Evolutionary conservation across 2,329 filamentous ascomycete genomes (phyloP).

Genomic region (Colletotrichum aenigma): DNA sequence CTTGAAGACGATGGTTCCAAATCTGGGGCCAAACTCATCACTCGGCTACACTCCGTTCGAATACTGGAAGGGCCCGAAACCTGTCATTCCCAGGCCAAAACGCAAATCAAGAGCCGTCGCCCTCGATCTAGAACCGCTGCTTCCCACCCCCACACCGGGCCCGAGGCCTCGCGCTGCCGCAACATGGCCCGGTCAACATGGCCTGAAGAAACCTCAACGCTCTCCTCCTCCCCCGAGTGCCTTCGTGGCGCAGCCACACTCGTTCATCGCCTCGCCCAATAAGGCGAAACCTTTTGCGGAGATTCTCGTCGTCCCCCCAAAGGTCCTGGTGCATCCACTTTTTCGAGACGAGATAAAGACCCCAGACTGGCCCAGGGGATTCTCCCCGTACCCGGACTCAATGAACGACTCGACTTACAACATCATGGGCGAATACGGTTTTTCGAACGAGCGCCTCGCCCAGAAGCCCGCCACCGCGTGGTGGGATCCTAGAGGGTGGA

Average conservation of each 20-base stretch:
- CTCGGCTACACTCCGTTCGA: constrained; percentile 28
- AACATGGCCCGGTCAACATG: constrained; percentile 10
- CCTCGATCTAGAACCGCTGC: constrained; percentile 7
- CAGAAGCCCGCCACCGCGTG: neutral
- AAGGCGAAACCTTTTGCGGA: constrained; percentile 11
- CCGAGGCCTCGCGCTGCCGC: neutral
- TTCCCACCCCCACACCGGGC: constrained; percentile 7
- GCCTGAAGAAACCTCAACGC: neutral
- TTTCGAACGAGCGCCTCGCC: neutral
- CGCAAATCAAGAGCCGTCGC: constrained; percentile 6
- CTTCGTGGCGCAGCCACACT: constrained; percentile 17
- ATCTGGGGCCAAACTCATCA: constrained; percentile 8
- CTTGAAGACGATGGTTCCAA: constrained; percentile 14
- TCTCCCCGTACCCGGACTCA: constrained; percentile 6
- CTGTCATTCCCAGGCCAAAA: constrained; percentile 8
- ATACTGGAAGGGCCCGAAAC: constrained; percentile 28
- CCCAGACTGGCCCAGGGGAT: constrained; percentile 10
- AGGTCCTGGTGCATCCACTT: constrained; percentile 16
- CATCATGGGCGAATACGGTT: constrained; percentile 10
- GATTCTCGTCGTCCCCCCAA: constrained; percentile 16
- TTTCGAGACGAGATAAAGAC: constrained; percentile 20
- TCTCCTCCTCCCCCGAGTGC: neutral
- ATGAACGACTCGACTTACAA: constrained; percentile 5
- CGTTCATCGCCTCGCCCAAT: neutral
- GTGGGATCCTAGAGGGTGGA: constrained; percentile 59